phyloP scores from a whole-genome alignment of 1,139 yeast genomes.

The Suhomyces taliae region DNA sequence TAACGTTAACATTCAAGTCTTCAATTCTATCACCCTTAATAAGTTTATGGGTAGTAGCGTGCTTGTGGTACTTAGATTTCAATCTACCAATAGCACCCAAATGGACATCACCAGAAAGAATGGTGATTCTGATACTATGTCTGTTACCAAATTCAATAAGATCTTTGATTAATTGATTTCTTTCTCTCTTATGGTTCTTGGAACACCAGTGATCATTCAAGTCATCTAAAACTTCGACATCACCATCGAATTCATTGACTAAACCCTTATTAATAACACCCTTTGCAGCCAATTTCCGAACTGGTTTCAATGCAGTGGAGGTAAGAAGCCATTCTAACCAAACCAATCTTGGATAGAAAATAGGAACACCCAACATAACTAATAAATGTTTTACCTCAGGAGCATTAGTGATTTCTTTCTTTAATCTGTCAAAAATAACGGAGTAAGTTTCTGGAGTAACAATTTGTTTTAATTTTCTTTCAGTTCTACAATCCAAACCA shows the following conservation, averaged over 20 bases:
- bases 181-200: slow-evolving; percentile 72
- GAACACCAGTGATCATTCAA: slow-evolving; percentile 98
- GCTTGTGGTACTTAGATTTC: slow-evolving; percentile 56
- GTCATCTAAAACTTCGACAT: slow-evolving; percentile 86
- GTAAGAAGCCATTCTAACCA: slow-evolving; percentile 80
- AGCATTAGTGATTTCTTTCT: slow-evolving; percentile 49
- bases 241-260: slow-evolving; percentile 89
- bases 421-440: slow-evolving; percentile 58
- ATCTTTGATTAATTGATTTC: slow-evolving; percentile 59
- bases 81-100: slow-evolving; percentile 81
- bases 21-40: slow-evolving; percentile 23
- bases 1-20: slow-evolving; percentile 37
- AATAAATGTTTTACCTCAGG: slow-evolving; percentile 70
- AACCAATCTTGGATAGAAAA: slow-evolving; percentile 88
- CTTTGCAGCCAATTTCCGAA: slow-evolving; percentile 65
- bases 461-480: slow-evolving; percentile 64
- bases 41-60: slow-evolving; percentile 34
- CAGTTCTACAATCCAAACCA: slow-evolving; percentile 93
- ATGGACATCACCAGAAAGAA: slow-evolving; percentile 92
- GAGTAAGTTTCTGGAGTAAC: slow-evolving; percentile 58
- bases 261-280: slow-evolving; percentile 68
- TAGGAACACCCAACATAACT: slow-evolving; percentile 90
- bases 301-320: slow-evolving; percentile 61
- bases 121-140: slow-evolving; percentile 71
- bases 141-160: slow-evolving; percentile 64